phyloP scores from a whole-genome alignment of 2,329 filamentous ascomycete species.

The Helotiales sp. region DNA sequence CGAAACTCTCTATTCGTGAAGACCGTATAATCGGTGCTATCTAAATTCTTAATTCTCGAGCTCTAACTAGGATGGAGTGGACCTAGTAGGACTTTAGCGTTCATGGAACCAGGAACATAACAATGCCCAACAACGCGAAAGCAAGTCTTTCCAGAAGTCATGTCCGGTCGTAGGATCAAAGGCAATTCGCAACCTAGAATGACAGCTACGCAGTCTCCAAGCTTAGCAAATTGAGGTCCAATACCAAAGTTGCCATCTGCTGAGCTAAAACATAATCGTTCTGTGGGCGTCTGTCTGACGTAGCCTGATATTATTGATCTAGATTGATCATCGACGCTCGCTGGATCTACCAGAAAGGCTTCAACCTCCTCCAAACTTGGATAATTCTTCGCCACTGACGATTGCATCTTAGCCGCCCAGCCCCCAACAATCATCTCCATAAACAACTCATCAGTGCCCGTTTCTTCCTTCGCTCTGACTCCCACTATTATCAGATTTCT shows the following conservation, averaged over 20 bases:
- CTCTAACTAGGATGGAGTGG: conserved; percentile 2
- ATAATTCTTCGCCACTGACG: background rate
- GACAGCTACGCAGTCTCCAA: conserved; percentile 2
- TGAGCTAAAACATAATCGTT: background rate
- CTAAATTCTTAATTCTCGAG: background rate
- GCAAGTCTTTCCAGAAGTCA: background rate
- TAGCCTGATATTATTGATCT: no score
- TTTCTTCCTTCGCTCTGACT: background rate
- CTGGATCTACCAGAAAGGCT: background rate
- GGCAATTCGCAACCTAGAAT: conserved; percentile 1
- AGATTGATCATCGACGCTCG: background rate
- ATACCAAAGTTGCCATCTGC: conserved; percentile 1
- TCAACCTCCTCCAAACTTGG: background rate
- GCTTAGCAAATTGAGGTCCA: background rate
- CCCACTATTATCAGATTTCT: background rate
- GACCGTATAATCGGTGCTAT: background rate
- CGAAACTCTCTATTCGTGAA: background rate
- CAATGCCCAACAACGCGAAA: conserved; percentile 5
- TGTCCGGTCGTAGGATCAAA: background rate
- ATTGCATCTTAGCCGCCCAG: background rate
- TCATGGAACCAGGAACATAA: conserved; percentile 7
- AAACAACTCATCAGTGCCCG: background rate
- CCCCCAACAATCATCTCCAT: conserved; percentile 1
- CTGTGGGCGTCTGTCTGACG: background rate
- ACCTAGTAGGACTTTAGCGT: conserved; percentile 5